Percentiles rank a stretch among this genome's conserved stretches.
These are phyloP conservation scores for Candida ponderosae DNA, from an alignment of 805 yeast genomes.

Conservation along the genomic window DNA sequence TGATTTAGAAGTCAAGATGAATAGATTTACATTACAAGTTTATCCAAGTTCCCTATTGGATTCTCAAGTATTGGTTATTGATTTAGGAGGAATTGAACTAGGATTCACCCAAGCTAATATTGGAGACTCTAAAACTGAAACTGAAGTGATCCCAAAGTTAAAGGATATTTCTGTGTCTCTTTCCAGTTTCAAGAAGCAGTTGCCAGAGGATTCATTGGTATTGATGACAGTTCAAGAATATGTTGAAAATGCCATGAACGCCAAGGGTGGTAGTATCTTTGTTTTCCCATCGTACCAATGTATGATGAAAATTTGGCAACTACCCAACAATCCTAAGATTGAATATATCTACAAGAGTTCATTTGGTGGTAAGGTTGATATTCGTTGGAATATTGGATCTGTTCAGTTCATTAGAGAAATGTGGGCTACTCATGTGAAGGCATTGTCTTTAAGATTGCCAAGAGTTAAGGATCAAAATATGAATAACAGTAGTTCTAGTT, in stretches of 20 bases:
- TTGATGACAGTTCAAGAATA: constrained; percentile 46
- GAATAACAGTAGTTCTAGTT: constrained; percentile 7
- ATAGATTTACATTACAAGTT: constrained; percentile 49
- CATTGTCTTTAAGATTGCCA: constrained; percentile 55
- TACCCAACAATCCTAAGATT: constrained; percentile 40
- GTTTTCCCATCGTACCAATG: constrained; percentile 70
- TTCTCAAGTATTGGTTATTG: constrained; percentile 60
- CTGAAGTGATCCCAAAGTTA: constrained; percentile 52
- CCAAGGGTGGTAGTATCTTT: constrained; percentile 75
- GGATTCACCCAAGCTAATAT: constrained; percentile 41
- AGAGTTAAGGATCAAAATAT: constrained; percentile 14
- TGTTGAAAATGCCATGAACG: constrained; percentile 43
- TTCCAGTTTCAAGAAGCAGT: constrained; percentile 45
- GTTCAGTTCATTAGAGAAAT: constrained; percentile 85
- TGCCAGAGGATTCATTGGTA: constrained; percentile 40
- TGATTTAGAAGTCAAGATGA: constrained; percentile 54
- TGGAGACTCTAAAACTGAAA: constrained; percentile 29
- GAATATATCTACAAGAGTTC: constrained; percentile 63
- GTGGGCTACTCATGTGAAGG: constrained; percentile 80
- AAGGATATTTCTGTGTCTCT: constrained; percentile 61
- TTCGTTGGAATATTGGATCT: constrained; percentile 91
- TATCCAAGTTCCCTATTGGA: constrained; percentile 83
- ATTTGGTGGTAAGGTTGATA: constrained; percentile 86
- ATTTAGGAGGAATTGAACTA: constrained; percentile 46
- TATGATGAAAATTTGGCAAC: constrained; percentile 70